Evolutionary conservation across 495 filamentous ascomycete genomes (phyloP), one percentile per base, ranked within the genome.

Genomic region (Durotheca rogersii): DNA sequence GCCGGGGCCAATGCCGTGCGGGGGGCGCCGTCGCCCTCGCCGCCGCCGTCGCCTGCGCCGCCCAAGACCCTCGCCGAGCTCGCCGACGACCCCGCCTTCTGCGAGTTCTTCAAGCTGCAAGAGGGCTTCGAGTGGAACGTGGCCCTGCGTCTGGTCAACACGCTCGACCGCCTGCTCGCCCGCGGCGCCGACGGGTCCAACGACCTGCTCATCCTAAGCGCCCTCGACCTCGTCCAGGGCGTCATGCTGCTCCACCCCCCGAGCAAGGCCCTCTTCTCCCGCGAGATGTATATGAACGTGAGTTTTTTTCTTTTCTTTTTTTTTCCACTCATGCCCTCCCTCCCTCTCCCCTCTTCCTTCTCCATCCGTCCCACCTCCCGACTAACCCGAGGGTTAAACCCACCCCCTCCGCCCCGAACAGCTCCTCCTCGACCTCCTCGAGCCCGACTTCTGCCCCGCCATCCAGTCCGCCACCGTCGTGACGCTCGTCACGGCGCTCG

Each of bases 71-170:
- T 95, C 35, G 71, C 70, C 29, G 81, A 88, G 38, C 69, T 96
- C 56, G 76, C 76, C 45, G 82, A 86, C 56, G 93, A 98, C 67
- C 90, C 87, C 18, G 93, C 92, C 7, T 98, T 96, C 63, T 75
- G 88, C 41, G 93, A 97, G 66, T 98, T 97, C 72, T 95, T 95
- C 74, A 89, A 95, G 62, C 66, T 97, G 41, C 93, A 98, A 67
- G 92, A 95, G 61, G 86, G 92, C 7, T 98, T 98, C 69, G 88
- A 96, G 71, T 98, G 91, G 88, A 98, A 98, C 71, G 87, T 96
- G 27, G 86, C 89, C 21, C 85, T 89, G 68, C 85, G 91, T 53
- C 74, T 98, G 43, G 84, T 94, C 38, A 80, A 82, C 21, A 94
- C 89, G 53, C 81, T 98, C 29, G 93, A 98, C 67, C 82, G 89